These are phyloP conservation scores for Trichosporon sp. DNA, from an alignment of 1,284 basidiomycete species.

Conservation along the genomic window DNA sequence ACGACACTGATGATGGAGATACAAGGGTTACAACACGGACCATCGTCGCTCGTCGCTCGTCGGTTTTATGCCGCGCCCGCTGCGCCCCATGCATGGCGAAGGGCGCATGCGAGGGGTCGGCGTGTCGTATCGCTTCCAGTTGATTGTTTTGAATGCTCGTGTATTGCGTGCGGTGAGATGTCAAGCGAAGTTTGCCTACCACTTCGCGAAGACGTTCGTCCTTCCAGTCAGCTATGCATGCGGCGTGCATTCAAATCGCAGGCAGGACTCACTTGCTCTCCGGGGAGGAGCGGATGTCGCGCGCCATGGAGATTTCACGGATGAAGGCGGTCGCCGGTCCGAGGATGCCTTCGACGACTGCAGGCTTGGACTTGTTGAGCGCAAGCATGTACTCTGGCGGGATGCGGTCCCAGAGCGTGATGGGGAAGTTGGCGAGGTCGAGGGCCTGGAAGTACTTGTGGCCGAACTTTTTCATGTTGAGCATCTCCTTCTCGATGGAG, in stretches of 20 bases:
- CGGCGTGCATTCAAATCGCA: neutral
- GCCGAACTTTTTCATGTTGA: slow-evolving; percentile 17
- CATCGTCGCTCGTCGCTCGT: neutral
- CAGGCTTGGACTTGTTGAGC: slow-evolving; percentile 18
- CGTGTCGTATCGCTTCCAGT: neutral
- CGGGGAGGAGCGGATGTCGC: neutral
- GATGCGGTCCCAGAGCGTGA: slow-evolving; percentile 29
- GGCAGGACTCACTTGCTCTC: neutral
- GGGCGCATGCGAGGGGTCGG: neutral
- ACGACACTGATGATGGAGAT: neutral
- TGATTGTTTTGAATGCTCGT: neutral
- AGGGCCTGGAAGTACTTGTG: slow-evolving; percentile 22
- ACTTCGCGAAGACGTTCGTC: slow-evolving; percentile 9
- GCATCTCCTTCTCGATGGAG: slow-evolving; percentile 7
- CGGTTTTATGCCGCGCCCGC: neutral
- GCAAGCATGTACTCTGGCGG: slow-evolving; percentile 32
- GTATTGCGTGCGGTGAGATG: neutral
- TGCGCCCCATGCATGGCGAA: neutral
- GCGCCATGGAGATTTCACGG: slow-evolving; percentile 6
- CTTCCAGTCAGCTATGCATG: neutral
- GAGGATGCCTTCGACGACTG: neutral
- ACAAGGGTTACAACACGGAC: neutral
- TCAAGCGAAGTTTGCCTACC: neutral
- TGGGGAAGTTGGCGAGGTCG: slow-evolving; percentile 29
- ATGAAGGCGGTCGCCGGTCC: slow-evolving; percentile 4